phyloP scores from a whole-genome alignment of 2,329 filamentous ascomycete genomes.

The Samsoniella hepiali region DNA sequence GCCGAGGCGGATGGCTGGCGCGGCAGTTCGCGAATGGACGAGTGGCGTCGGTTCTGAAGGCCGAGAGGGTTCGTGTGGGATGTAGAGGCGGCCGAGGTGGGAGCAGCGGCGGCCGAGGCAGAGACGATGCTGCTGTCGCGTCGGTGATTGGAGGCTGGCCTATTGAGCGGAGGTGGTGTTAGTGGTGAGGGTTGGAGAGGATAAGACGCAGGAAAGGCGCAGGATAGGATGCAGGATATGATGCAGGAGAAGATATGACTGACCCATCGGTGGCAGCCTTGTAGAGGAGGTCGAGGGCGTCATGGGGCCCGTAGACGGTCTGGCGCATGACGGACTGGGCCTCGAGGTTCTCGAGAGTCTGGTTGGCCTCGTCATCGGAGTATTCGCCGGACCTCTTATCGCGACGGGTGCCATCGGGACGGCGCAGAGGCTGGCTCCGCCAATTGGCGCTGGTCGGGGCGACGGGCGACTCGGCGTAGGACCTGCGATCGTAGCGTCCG shows the following conservation, averaged over 20 bases:
- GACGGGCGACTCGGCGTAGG: conserved; percentile 51
- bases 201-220: no score
- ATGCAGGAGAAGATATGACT: conserved; percentile 27
- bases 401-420: conserved; percentile 47
- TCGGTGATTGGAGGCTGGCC: conserved; percentile 24
- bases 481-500: conserved; percentile 40
- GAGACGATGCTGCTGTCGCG: conserved; percentile 32
- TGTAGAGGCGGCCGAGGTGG: conserved; percentile 21
- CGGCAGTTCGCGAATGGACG: conserved; percentile 20
- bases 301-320: conserved; percentile 85
- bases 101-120: conserved; percentile 19
- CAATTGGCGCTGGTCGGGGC: conserved; percentile 65
- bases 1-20: conserved; percentile 21
- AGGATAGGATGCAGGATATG: no score
- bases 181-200: conserved; percentile 10
- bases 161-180: background rate
- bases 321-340: conserved; percentile 62
- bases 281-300: conserved; percentile 86
- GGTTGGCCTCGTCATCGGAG: conserved; percentile 52
- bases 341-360: conserved; percentile 62
- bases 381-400: conserved; percentile 35
- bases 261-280: conserved; percentile 72
- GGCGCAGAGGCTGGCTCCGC: conserved; percentile 61
- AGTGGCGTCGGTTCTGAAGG: conserved; percentile 8
- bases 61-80: conserved; percentile 12